Evolutionary conservation across 2,329 filamentous ascomycete genomes (phyloP).

Genomic region (Hypoxylon sp.): DNA sequence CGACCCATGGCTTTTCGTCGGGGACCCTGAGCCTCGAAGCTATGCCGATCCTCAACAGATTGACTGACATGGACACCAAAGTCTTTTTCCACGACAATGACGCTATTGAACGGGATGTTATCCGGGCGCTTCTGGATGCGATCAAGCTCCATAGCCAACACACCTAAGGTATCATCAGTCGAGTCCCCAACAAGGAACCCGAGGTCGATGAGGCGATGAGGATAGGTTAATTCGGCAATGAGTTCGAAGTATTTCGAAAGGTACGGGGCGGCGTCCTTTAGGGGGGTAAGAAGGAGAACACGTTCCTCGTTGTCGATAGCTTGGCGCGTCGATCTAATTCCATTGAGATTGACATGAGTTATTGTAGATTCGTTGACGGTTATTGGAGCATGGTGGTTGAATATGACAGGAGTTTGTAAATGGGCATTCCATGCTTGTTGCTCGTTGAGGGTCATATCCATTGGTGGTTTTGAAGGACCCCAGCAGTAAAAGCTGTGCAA

Average conservation of each 20-base stretch:
- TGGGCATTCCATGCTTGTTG: constrained; percentile 90
- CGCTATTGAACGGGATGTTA: constrained; percentile 86
- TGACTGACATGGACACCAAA: constrained; percentile 84
- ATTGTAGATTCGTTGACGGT: constrained; percentile 87
- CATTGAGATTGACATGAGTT: constrained; percentile 84
- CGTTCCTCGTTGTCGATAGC: constrained; percentile 86
- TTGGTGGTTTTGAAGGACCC: constrained; percentile 93
- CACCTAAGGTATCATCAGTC: constrained; percentile 89
- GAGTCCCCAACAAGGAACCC: constrained; percentile 95
- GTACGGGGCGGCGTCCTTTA: constrained; percentile 88
- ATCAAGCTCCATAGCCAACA: constrained; percentile 86
- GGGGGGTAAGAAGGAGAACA: constrained; percentile 89
- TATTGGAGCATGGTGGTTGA: constrained; percentile 93
- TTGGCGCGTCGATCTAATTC: constrained; percentile 82
- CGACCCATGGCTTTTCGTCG: constrained; percentile 90
- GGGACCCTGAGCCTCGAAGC: constrained; percentile 88
- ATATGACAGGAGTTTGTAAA: constrained; percentile 91
- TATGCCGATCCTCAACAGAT: constrained; percentile 84
- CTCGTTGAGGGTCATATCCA: constrained; percentile 94
- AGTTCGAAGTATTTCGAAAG: constrained; percentile 95
- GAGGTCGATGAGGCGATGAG: constrained; percentile 93
- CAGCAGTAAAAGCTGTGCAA: constrained; percentile 90
- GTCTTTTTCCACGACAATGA: constrained; percentile 89
- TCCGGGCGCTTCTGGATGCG: constrained; percentile 86
- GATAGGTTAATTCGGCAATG: constrained; percentile 89